Base-by-base conservation (phyloP, 192 early-diverging fungal genomes). In the Thoreauomyces humboldtii region DNA sequence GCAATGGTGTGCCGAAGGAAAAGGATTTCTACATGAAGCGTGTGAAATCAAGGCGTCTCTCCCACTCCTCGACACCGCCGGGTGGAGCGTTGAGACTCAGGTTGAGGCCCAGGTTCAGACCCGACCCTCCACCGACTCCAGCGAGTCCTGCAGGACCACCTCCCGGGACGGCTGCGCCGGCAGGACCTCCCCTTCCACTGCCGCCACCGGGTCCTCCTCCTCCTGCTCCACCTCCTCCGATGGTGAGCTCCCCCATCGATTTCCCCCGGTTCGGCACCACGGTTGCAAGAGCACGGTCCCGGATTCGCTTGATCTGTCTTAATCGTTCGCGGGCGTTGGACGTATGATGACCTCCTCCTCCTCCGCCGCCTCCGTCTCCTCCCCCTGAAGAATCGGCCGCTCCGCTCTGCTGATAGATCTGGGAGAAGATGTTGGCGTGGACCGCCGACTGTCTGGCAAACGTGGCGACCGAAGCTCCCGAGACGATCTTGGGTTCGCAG, bases 291-390 rank as follows among this genome's bases (percentile, higher is more conserved):
- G 65, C 65, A 34, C 88, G 67, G 42, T 85, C 82, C 31, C 81
- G 82, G 22, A 96, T 80, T 37, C 88, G 80, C 72, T 92, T 94
- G 73, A 99, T 94, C 61, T 93, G 91, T 43, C 88, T 82, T 66
- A 99, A 65, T n/a, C 96, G 81, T 54, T 92, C 91, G 37, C 84
- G 77, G 84, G 91, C 93, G 61, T 94, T 94, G 25, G 91, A 91
- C n/a, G 89, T 83, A 73, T 91, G 93, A 60, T 90, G 87, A 4
- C 76, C 80, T 28, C 75, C 68, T 9, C 61, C 63, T 15, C 50
- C 50, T 17, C 44, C 44, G n/a, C n/a, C n/a, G 61, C 89, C 87
- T 3, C 76, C 80, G 32, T 75, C 68, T 9, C 61, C 63, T 15
- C 50, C 50, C 19, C 44, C 44, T 17, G 19, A 22, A 41, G 11